Evolutionary conservation across 2,329 filamentous ascomycete genomes (phyloP).

Genomic region (Exophiala viscosa): DNA sequence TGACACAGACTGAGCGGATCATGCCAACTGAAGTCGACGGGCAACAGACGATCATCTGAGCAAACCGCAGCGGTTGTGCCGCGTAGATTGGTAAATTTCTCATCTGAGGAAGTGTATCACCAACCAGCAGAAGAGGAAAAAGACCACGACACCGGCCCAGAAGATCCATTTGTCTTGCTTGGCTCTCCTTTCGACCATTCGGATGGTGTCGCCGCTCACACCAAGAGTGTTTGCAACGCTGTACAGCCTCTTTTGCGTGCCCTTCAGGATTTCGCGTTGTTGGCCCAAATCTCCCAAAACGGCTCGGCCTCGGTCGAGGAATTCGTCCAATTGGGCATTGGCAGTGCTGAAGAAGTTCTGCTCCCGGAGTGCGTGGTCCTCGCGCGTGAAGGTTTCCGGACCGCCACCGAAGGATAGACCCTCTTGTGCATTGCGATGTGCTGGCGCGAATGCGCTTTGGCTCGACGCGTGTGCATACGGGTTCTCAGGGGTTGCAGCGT

Average conservation of each 20-base stretch:
- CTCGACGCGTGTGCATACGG: constrained; percentile 69
- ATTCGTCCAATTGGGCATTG: constrained; percentile 85
- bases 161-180: constrained; percentile 99
- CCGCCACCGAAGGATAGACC: constrained; percentile 46
- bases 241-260: constrained; percentile 85
- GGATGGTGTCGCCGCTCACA: constrained; percentile 90
- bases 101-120: constrained; percentile 80
- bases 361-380: constrained; percentile 81
- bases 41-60: not conserved
- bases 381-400: constrained; percentile 61
- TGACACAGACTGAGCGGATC: not conserved
- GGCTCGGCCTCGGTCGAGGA: constrained; percentile 83
- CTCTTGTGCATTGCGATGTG: constrained; percentile 31
- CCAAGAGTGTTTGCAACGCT: constrained; percentile 91
- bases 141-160: constrained; percentile 76
- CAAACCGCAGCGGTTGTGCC: not conserved
- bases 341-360: constrained; percentile 82
- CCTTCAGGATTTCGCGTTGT: constrained; percentile 92
- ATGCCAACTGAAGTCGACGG: not conserved
- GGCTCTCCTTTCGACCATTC: constrained; percentile 89
- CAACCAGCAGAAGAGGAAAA: constrained; percentile 88
- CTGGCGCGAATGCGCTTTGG: constrained; percentile 41
- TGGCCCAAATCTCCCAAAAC: constrained; percentile 84
- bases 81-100: constrained; percentile 21
- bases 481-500: constrained; percentile 80